Conservation (phyloP, 192 early-diverging fungal species). For the Lunasporangiospora selenospora region DNA sequence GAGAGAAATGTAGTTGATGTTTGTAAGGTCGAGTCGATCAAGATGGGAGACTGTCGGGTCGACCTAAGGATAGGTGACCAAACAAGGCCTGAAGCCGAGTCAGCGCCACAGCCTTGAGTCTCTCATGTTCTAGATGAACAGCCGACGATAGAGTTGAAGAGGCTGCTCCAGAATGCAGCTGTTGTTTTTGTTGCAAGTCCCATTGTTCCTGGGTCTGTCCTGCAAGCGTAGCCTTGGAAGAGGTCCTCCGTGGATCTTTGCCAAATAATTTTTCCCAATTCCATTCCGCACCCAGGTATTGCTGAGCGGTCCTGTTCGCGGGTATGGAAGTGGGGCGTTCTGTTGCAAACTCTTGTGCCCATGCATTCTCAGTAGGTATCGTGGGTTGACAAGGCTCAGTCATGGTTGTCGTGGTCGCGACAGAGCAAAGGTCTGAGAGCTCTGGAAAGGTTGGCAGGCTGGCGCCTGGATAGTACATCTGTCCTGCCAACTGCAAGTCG, state of each 20-base stretch:
- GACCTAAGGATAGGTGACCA: constrained; percentile 31
- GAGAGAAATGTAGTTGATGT: too few species aligned
- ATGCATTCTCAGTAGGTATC: too few species aligned
- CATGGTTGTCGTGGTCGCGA: background rate
- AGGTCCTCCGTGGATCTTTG: constrained; percentile 24
- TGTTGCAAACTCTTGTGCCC: constrained; percentile 16
- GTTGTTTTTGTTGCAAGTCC: background rate
- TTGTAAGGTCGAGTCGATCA: too few species aligned
- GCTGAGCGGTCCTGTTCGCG: background rate
- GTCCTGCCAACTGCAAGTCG: constrained; percentile 34
- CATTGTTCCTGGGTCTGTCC: background rate
- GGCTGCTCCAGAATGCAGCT: too few species aligned
- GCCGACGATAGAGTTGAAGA: background rate
- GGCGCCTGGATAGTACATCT: constrained; percentile 35
- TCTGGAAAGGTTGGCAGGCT: constrained; percentile 1
- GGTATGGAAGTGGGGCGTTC: background rate
- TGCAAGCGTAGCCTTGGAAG: too few species aligned
- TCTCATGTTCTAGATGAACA: constrained; percentile 10
- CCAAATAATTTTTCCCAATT: constrained; percentile 45
- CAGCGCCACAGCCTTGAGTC: constrained; percentile 29
- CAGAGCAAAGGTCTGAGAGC: background rate
- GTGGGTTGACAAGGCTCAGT: too few species aligned
- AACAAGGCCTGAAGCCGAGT: constrained; percentile 37
- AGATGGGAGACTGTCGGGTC: too few species aligned
- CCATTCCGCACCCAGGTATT: constrained; percentile 32